Evolutionary conservation across 2,329 filamentous ascomycete genomes (phyloP).

Genomic region (Biscogniauxia marginata): DNA sequence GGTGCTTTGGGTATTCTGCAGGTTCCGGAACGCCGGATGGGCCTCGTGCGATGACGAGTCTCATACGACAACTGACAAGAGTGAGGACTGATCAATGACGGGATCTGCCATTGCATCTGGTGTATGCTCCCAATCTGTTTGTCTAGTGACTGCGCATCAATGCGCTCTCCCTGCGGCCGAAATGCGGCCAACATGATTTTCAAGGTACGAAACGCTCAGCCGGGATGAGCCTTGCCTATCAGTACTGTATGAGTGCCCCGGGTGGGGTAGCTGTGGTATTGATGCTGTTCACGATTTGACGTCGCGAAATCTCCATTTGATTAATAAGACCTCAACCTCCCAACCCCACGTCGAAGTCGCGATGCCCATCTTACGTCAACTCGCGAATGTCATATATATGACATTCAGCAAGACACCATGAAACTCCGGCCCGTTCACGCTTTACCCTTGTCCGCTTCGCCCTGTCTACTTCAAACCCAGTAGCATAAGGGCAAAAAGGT

Average conservation of each 20-base stretch:
- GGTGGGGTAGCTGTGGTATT: neutral
- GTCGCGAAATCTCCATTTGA: neutral
- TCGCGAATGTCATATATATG: too few species aligned
- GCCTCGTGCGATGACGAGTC: neutral
- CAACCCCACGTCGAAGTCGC: neutral
- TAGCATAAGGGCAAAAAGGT: neutral
- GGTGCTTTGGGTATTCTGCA: too few species aligned
- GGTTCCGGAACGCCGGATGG: neutral
- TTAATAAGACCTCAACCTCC: neutral
- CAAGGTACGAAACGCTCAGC: neutral
- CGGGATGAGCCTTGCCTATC: neutral
- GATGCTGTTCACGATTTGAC: neutral
- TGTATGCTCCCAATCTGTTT: neutral
- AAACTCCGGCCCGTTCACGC: too few species aligned
- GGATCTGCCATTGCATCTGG: neutral
- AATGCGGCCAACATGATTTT: neutral
- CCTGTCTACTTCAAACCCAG: neutral
- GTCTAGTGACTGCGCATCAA: neutral
- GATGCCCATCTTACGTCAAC: neutral
- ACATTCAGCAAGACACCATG: too few species aligned
- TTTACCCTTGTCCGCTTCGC: neutral
- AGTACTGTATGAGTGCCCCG: too few species aligned
- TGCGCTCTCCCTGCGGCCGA: neutral
- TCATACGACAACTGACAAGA: neutral
- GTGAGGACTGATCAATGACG: neutral